Base-by-base conservation (phyloP, 805 yeast genomes). In the Gaillardinia entomophila region DNA sequence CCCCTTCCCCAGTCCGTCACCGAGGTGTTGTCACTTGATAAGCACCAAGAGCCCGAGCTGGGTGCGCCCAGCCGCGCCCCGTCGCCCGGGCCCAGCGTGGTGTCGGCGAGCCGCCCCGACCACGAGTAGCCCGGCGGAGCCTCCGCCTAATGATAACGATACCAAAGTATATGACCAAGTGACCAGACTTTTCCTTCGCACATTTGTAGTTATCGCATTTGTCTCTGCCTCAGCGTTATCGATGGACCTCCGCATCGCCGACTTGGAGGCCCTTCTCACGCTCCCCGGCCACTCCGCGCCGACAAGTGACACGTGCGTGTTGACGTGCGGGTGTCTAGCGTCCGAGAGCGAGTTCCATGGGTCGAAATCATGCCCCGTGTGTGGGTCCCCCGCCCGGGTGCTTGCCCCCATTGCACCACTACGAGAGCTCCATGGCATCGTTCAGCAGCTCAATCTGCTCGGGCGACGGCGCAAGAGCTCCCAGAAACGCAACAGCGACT, bases 261-360 rank as follows among this genome's bases (percentile, higher is more conserved):
- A 30, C 17, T 46, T 60, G 27, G 62, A 57, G 34, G 26, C 38
- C 12, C 43, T 61, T 15, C 48, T 61, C 4, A 38, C 40, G 35
- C 41, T 58, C 15, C 51, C 55, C 1, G 58, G 54, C 0, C 29
- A 25, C 19, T 24, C 20, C 3, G 27, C n/a, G n/a, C 33, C 55
- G 2, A 53, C 56, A 5, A 17, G 48, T 2, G 71, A 66, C 40
- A 53, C 61, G 4, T 48, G 59, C 12, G 56, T 64, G 11, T 50
- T 66, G n/a, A 45, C 56, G 3, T 66, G 71, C 42, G 71, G 71
- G 2, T 66, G 71, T 42, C 44, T 66, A 18, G 57, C 51, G 2
- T 60, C 68, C 2, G 70, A 65, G 37, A 32, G 48, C 1, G 41
- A 29, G 14, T 64, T 63, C 33, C 14, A 25, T 18, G 29, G 37